Percentiles rank a stretch among this genome's conserved stretches.
Conservation (phyloP, 805 yeast species). For the Myxozyma udenii region DNA sequence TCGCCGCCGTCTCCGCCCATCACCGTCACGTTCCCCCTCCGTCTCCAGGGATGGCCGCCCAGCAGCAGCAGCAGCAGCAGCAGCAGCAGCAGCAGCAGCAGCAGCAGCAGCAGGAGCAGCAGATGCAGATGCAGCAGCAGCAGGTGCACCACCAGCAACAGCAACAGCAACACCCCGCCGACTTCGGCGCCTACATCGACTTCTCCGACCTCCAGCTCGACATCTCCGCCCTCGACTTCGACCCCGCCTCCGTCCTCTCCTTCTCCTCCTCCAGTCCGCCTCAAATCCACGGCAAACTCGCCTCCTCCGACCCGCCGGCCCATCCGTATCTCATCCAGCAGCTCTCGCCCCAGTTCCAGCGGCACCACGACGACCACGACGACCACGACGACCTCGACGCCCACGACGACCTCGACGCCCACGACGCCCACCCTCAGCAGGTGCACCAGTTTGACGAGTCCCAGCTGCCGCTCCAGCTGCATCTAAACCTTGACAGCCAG, state of each 20-base stretch:
- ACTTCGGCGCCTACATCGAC: slow-evolving; percentile 24
- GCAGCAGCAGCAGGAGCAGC: background rate
- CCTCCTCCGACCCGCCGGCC: too few species aligned
- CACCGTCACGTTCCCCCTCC: too few species aligned
- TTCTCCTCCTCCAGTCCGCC: background rate
- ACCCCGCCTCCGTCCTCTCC: slow-evolving; percentile 3
- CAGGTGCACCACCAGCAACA: background rate
- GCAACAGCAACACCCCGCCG: slow-evolving; percentile 8
- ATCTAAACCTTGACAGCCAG: background rate
- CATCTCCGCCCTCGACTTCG: slow-evolving; percentile 22
- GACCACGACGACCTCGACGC: too few species aligned
- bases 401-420: too few species aligned
- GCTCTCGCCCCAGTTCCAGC: background rate
- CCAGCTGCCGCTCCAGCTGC: background rate
- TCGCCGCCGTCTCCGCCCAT: too few species aligned
- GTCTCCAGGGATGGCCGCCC: slow-evolving; percentile 5
- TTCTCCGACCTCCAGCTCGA: slow-evolving; percentile 27
- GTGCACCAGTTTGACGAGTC: too few species aligned
- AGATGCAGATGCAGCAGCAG: background rate
- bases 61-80: background rate
- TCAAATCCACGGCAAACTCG: too few species aligned
- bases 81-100: slow-evolving; percentile 2
- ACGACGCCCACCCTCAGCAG: too few species aligned
- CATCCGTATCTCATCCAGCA: too few species aligned
- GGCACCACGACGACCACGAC: background rate